Evolutionary conservation across 139 green algal genomes (phyloP), one percentile per base, ranked within the genome.

Genomic region (Micractinium conductrix): DNA sequence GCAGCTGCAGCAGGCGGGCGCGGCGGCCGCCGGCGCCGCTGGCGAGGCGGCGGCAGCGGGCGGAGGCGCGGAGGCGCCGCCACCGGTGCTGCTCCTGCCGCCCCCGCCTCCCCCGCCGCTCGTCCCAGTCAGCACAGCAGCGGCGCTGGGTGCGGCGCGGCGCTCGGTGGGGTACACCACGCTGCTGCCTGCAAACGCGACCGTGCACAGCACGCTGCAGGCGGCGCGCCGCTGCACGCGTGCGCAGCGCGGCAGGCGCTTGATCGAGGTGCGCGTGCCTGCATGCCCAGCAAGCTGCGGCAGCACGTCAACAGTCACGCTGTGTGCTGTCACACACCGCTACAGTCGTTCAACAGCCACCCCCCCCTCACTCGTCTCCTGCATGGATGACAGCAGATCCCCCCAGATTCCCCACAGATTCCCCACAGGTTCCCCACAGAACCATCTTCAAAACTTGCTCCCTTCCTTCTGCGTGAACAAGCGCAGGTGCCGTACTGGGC

Each of bases 241-340:
- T 2, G 33, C 35, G 28, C 55, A 58, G 55, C 40, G 76, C 26
- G 58, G 55, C 26, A 28, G 42, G 19, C 38, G 38, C 33, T 28
- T 82, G 14, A 69, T 82, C 28, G 30, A 82, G 76, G 76, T 82
- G 38, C 1, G 68, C 65, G 9, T 22, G 4, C 62, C 26, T 6
- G 4, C 30, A 68, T 90, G 83, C 91, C 91, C 8, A 74, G 73
- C 3, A 38, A 88, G n/a, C 55, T 92, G 70, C 89, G 95, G 76
- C 87, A 91, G 63, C 79, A 96, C 89, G n/a, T n/a, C n/a, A n/a
- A n/a, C n/a, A n/a, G n/a, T n/a, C n/a, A n/a, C n/a, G n/a, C n/a
- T n/a, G n/a, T n/a, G n/a, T n/a, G n/a, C n/a, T n/a, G n/a, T n/a
- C n/a, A n/a, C n/a, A n/a, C n/a, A n/a, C n/a, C n/a, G n/a, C n/a